Conservation (phyloP, 2,329 filamentous ascomycete genomes). For the Leptodontidium sp. region DNA sequence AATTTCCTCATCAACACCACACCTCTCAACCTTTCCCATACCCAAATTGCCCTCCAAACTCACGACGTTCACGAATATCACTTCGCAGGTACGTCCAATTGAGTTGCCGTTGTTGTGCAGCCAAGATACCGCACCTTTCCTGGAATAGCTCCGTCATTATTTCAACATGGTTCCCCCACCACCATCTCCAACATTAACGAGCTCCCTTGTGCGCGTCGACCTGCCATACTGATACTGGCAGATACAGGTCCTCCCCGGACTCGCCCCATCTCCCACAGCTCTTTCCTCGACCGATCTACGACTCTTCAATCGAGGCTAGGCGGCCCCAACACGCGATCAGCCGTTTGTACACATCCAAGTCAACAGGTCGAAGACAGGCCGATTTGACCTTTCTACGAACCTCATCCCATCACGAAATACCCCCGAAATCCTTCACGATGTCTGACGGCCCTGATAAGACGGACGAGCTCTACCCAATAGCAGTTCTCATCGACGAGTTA, state of each 20-base stretch:
- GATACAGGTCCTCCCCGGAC: constrained; percentile 21
- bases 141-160: constrained; percentile 39
- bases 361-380: constrained; percentile 45
- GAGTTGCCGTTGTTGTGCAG: constrained; percentile 20
- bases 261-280: neutral
- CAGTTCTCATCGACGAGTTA: constrained; percentile 98
- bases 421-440: constrained; percentile 68
- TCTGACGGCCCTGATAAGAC: constrained; percentile 87
- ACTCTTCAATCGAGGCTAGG: constrained; percentile 33
- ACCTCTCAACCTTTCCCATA: constrained; percentile 19
- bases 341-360: constrained; percentile 39
- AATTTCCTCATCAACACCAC: constrained; percentile 27
- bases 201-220: constrained; percentile 25
- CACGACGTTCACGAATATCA: constrained; percentile 24
- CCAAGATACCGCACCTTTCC: constrained; percentile 27
- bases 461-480: constrained; percentile 99
- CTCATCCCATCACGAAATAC: constrained; percentile 42
- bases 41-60: neutral
- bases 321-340: constrained; percentile 45
- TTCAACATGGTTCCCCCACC: constrained; percentile 37
- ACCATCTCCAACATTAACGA: constrained; percentile 30
- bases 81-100: constrained; percentile 42
- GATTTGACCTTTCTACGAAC: constrained; percentile 44
- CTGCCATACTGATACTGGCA: constrained; percentile 32
- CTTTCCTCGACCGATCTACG: constrained; percentile 14